A percentile compares a stretch with the other conserved stretches of the same genome.
These are phyloP conservation scores for Aspergillus avenaceus DNA, from an alignment of 495 filamentous ascomycete genomes.

Conservation along the genomic window DNA sequence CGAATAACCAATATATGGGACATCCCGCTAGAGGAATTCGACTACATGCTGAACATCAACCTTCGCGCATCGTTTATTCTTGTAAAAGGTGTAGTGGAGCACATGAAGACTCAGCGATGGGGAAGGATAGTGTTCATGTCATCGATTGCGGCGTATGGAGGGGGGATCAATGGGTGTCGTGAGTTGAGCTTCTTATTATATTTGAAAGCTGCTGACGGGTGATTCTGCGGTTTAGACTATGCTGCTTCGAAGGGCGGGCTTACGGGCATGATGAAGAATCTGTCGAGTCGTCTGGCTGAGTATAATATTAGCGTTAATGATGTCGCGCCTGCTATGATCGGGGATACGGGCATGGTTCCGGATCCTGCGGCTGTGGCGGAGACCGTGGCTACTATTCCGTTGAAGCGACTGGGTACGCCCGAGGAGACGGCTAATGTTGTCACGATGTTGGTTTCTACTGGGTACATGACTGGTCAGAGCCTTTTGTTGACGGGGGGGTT, in stretches of 20 bases:
- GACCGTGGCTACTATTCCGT: conserved; percentile 54
- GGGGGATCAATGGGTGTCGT: conserved; percentile 64
- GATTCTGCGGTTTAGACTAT: conserved; percentile 54
- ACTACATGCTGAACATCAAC: conserved; percentile 62
- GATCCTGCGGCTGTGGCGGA: conserved; percentile 50
- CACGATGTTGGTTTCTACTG: conserved; percentile 61
- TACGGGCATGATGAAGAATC: conserved; percentile 62
- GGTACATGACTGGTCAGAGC: conserved; percentile 67
- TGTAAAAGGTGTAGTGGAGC: conserved; percentile 58
- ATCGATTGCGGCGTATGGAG: conserved; percentile 62
- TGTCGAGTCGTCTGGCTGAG: conserved; percentile 55
- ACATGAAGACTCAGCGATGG: conserved; percentile 60
- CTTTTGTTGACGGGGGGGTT: conserved; percentile 55
- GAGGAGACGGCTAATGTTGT: conserved; percentile 67
- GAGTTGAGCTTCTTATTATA: conserved; percentile 10
- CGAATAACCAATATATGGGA: conserved; percentile 47
- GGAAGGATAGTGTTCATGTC: conserved; percentile 66
- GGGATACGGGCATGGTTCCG: conserved; percentile 63
- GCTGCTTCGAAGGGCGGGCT: conserved; percentile 63
- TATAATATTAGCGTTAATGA: conserved; percentile 71
- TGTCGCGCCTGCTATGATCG: conserved; percentile 72
- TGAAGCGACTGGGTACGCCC: conserved; percentile 60
- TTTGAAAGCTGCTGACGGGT: neutral
- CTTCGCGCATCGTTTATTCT: conserved; percentile 62
- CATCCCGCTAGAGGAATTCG: conserved; percentile 59